Conservation (phyloP, 371 early-diverging fungal species). For the Mucor saturninus region DNA sequence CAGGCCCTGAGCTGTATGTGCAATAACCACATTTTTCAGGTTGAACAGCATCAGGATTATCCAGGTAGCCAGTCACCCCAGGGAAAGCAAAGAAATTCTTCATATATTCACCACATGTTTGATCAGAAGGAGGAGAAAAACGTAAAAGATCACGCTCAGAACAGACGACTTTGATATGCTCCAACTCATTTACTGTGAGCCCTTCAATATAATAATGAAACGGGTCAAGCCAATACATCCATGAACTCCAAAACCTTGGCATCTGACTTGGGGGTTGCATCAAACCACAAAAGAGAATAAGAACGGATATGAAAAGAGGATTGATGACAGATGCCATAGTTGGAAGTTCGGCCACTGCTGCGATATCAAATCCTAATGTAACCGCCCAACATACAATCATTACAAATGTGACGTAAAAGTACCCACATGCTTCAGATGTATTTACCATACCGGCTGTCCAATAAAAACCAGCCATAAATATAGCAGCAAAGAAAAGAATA, state of each 20-base stretch:
- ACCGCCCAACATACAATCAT: conserved; percentile 60
- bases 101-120: conserved; percentile 63
- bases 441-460: conserved; percentile 63
- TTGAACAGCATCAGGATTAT: conserved; percentile 45
- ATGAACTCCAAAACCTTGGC: conserved; percentile 70
- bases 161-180: conserved; percentile 52
- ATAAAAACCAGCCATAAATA: conserved; percentile 60
- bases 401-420: conserved; percentile 59
- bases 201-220: conserved; percentile 73
- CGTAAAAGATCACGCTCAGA: conserved; percentile 42
- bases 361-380: conserved; percentile 55
- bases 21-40: conserved; percentile 64
- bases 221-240: conserved; percentile 71
- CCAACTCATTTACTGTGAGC: conserved; percentile 66
- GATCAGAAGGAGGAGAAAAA: conserved; percentile 58
- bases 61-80: conserved; percentile 57
- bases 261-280: conserved; percentile 61
- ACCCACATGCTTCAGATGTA: conserved; percentile 46
- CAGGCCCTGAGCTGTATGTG: conserved; percentile 54
- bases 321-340: conserved; percentile 66
- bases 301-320: conserved; percentile 63
- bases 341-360: conserved; percentile 37
- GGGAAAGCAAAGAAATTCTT: conserved; percentile 43
- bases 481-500: conserved; percentile 46
- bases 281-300: conserved; percentile 68